These are phyloP conservation scores for Fusarium drepaniforme DNA, from an alignment of 2,329 filamentous ascomycete genomes.

Conservation along the genomic window DNA sequence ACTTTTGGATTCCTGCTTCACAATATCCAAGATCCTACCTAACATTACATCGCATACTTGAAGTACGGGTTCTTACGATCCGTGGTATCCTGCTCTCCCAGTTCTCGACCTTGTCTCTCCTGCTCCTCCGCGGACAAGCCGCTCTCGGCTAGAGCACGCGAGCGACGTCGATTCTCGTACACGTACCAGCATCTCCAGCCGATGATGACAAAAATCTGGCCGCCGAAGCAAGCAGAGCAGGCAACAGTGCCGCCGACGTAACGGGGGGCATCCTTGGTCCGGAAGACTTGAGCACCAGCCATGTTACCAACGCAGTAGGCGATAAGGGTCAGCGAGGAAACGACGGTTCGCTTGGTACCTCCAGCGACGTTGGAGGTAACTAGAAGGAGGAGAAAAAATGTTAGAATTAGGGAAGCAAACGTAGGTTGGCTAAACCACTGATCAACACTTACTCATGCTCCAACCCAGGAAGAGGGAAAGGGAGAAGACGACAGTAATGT, in stretches of 20 bases:
- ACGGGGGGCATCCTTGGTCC: not conserved
- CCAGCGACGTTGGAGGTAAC: not conserved
- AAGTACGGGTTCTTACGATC: not conserved
- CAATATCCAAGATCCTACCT: not conserved
- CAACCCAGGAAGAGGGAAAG: not conserved
- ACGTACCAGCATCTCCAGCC: not conserved
- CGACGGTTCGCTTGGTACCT: not conserved
- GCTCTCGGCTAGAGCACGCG: not conserved
- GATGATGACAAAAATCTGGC: not conserved
- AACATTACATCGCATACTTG: not conserved
- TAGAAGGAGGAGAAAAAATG: not conserved
- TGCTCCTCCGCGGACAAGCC: not conserved
- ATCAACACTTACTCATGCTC: not conserved
- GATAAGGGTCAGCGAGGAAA: not conserved
- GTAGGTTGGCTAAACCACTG: not conserved
- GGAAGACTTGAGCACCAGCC: not conserved
- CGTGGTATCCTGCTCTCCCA: not conserved
- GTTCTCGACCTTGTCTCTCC: not conserved
- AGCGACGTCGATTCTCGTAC: not conserved
- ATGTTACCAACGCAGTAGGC: not conserved
- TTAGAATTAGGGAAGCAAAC: not conserved
- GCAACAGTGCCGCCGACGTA: not conserved
- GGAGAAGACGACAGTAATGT: not conserved
- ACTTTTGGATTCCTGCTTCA: too few species aligned
- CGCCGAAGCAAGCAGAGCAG: not conserved